These are phyloP conservation scores for Delphinella strobiligena DNA, from an alignment of 2,329 filamentous ascomycete genomes.

Conservation along the genomic window DNA sequence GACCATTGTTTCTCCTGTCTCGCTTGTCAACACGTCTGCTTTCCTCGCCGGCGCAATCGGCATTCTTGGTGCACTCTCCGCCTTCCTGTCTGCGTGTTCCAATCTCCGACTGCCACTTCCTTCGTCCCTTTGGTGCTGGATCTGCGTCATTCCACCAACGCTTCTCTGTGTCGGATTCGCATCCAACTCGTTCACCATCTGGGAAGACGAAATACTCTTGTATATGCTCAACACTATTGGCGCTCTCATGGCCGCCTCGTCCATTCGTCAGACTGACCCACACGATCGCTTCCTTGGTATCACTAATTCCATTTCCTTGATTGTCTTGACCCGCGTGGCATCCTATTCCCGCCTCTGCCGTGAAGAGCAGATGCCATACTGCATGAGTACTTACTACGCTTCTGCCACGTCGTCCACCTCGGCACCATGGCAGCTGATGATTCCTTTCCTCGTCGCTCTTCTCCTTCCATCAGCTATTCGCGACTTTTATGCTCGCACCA, in stretches of 20 bases:
- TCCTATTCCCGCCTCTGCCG: conserved; percentile 87
- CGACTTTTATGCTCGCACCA: conserved; percentile 68
- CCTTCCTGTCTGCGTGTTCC: conserved; percentile 28
- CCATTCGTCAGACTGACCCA: conserved; percentile 56
- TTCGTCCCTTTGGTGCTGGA: conserved; percentile 75
- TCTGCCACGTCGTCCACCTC: conserved; percentile 87
- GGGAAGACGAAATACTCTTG: conserved; percentile 89
- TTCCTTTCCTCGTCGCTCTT: conserved; percentile 64
- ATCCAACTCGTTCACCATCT: conserved; percentile 96
- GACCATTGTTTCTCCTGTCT: conserved; percentile 16
- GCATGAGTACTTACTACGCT: conserved; percentile 88
- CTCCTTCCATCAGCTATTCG: conserved; percentile 64
- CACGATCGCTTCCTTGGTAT: conserved; percentile 63
- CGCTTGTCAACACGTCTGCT: conserved; percentile 26
- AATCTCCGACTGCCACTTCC: conserved; percentile 48
- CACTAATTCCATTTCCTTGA: conserved; percentile 76
- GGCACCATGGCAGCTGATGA: conserved; percentile 72
- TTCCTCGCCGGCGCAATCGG: conserved; percentile 29
- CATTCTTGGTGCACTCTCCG: conserved; percentile 27
- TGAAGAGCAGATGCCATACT: conserved; percentile 97
- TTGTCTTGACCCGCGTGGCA: conserved; percentile 64
- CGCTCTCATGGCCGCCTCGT: conserved; percentile 58
- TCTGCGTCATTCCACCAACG: conserved; percentile 68
- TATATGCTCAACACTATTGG: conserved; percentile 89
- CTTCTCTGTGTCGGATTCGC: conserved; percentile 88